Evolutionary conservation across 495 filamentous ascomycete species (phyloP), one percentile per base, ranked within the genome.

Genomic region (Aspergillus asperescens): DNA sequence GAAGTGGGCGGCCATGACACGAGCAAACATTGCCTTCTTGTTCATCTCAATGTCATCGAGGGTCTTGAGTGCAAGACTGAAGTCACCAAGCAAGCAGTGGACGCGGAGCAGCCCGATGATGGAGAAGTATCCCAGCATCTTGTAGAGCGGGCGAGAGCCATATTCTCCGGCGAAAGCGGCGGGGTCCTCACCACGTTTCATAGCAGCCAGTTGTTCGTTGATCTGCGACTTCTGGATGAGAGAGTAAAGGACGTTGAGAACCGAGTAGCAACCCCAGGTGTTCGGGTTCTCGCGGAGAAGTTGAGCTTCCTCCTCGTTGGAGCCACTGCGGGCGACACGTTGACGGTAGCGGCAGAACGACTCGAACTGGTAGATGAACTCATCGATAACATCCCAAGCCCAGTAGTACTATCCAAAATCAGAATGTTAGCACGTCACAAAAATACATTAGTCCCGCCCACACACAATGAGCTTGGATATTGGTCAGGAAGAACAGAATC

Each of bases 361-460:
- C 77, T 98, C 96, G 79, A 98, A 98, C 71, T 98, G 93, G 79
- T 98, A 98, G 73, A 98, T 97, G 76, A 98, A 98, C 66, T 98
- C 93, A 64, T 98, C 93, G 71, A 98, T 97, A 54, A 96, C 94
- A 74, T 98, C 93, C 93, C 94, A 98, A 15, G 93, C 94, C 93
- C 93, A 98, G 76, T 90, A 95, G 73, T 95, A 91, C 93, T 98
- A 72, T 70, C 48, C 4, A 27, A 37, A 50, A 42, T 43, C 19
- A 29, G 4, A 31, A 13, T 9, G 31, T 56, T 56, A 57, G 56
- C 39, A 51, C 31, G 34, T 18, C 42, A 22, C 20, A 35, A 44
- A 6, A 29, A 46, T 22, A 41, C 16, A 16, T 27, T 37, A 34
- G 8, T 34, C 12, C 25, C 15, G 40, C 45, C 48, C 48, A 31